Conservation (phyloP, 441 rosid species). For the Brassica balearica region DNA sequence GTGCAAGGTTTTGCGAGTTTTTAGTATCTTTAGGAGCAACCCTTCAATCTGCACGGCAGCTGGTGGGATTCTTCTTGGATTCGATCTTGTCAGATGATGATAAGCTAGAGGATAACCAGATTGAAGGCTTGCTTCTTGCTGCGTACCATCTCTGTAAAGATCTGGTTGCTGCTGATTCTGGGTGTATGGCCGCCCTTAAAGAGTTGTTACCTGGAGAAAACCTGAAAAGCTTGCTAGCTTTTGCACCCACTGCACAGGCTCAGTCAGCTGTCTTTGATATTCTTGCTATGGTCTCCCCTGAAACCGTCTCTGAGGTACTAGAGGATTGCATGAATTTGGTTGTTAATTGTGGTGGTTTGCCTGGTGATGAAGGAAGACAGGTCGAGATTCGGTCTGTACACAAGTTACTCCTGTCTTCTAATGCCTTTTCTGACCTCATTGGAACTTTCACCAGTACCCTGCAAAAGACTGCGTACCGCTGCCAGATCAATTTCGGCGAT, state of each 20-base stretch:
- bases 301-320: constrained; percentile 56
- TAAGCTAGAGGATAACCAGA: constrained; percentile 60
- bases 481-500: constrained; percentile 75
- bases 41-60: constrained; percentile 64
- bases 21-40: constrained; percentile 72
- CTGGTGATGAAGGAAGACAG: constrained; percentile 65
- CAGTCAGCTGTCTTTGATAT: constrained; percentile 73
- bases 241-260: constrained; percentile 66
- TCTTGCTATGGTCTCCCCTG: constrained; percentile 56
- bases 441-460: constrained; percentile 59
- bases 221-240: constrained; percentile 63
- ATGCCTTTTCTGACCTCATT: constrained; percentile 59
- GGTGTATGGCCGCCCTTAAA: constrained; percentile 60
- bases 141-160: constrained; percentile 62
- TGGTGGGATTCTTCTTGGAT: constrained; percentile 60
- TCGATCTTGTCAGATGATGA: constrained; percentile 60
- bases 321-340: constrained; percentile 69
- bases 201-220: constrained; percentile 61
- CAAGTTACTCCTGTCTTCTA: constrained; percentile 69
- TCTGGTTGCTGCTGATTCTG: constrained; percentile 54
- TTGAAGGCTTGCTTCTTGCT: constrained; percentile 77
- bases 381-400: constrained; percentile 81
- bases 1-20: constrained; percentile 93
- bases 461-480: constrained; percentile 80
- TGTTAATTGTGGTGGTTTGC: constrained; percentile 62